These are phyloP conservation scores for Serendipita sp. DNA, from an alignment of 1,284 basidiomycete genomes.

Conservation along the genomic window DNA sequence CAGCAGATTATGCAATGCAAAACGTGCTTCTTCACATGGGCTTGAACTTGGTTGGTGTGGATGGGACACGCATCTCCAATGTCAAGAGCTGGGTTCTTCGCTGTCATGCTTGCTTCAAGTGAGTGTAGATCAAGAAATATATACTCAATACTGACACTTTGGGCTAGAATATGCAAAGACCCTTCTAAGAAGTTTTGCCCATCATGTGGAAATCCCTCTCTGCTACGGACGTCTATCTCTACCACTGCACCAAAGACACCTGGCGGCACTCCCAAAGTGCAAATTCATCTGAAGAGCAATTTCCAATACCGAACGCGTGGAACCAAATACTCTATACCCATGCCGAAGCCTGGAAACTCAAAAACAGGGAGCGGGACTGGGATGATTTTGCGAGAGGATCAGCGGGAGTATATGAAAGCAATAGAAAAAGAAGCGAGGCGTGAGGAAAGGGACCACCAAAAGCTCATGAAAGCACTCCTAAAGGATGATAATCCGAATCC, in stretches of 20 bases:
- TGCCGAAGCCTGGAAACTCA: constrained; percentile 78
- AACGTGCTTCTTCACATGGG: constrained; percentile 96
- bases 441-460: constrained; percentile 64
- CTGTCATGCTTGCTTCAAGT: constrained; percentile 99
- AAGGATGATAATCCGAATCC: constrained; percentile 30
- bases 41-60: constrained; percentile 77
- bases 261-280: constrained; percentile 46
- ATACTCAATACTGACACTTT: not conserved
- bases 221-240: constrained; percentile 84
- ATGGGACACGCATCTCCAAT: constrained; percentile 80
- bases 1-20: constrained; percentile 98
- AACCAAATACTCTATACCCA: constrained; percentile 85
- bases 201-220: constrained; percentile 86
- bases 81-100: constrained; percentile 93
- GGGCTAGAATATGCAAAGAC: constrained; percentile 83
- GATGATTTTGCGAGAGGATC: constrained; percentile 81
- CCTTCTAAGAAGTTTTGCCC: constrained; percentile 93
- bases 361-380: constrained; percentile 71
- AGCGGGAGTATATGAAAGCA: constrained; percentile 71
- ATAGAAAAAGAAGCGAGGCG: constrained; percentile 60
- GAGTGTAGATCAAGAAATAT: constrained; percentile 21
- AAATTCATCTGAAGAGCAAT: constrained; percentile 84
- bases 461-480: constrained; percentile 45
- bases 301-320: constrained; percentile 91
- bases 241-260: constrained; percentile 52